These are phyloP conservation scores for Tetragonia tetragonoides DNA, from an alignment of 148 eudicot genomes.

Conservation along the genomic window DNA sequence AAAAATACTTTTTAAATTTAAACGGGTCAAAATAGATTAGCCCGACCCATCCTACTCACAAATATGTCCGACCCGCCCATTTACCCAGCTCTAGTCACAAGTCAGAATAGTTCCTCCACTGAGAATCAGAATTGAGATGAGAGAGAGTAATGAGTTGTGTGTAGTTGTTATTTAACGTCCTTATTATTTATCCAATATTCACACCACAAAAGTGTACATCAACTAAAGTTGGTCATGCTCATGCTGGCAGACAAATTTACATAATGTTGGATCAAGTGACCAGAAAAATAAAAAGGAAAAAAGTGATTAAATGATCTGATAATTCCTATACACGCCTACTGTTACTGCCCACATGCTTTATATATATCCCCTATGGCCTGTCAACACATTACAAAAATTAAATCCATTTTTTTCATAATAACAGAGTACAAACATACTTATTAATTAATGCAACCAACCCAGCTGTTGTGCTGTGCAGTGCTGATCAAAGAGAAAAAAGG, in stretches of 20 bases:
- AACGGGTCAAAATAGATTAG: too few relatives aligned
- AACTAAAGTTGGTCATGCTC: background rate
- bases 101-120: too few relatives aligned
- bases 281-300: background rate
- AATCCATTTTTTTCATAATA: background rate
- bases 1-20: too few relatives aligned
- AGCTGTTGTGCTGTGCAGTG: too few relatives aligned
- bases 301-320: background rate
- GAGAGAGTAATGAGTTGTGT: too few relatives aligned
- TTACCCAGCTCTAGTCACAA: too few relatives aligned
- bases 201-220: constrained; percentile 5
- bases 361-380: background rate
- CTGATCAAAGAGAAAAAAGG: constrained; percentile 14
- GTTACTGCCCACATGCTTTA: constrained; percentile 16
- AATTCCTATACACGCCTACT: too few relatives aligned
- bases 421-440: background rate
- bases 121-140: too few relatives aligned
- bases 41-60: too few relatives aligned
- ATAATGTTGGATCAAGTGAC: constrained; percentile 28
- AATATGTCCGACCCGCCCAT: too few relatives aligned
- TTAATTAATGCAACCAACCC: background rate
- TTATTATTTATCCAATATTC: background rate
- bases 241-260: constrained; percentile 26
- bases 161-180: too few relatives aligned
- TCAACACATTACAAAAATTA: too few relatives aligned